Conservation (phyloP, 495 filamentous ascomycete species). For the Podospora didyma region DNA sequence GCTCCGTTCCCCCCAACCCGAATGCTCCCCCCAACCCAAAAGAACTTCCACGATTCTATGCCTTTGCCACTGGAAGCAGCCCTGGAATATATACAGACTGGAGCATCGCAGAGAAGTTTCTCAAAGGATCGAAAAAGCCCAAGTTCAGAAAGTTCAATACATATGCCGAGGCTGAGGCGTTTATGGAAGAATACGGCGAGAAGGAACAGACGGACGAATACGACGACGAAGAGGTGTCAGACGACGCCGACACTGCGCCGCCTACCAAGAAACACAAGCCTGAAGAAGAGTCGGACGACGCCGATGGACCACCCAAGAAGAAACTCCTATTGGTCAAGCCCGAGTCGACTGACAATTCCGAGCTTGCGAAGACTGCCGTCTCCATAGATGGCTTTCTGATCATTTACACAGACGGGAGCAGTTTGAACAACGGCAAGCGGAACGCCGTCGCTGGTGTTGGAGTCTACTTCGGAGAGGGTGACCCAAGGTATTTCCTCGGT, state of each 20-base stretch:
- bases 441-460: constrained; percentile 79
- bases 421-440: constrained; percentile 67
- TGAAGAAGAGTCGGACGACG: constrained; percentile 24
- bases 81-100: constrained; percentile 90
- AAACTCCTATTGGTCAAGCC: constrained; percentile 34
- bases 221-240: constrained; percentile 26
- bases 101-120: constrained; percentile 70
- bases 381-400: constrained; percentile 38
- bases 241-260: constrained; percentile 35
- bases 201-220: constrained; percentile 34
- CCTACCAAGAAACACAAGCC: too few relatives aligned
- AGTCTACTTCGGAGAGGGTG: constrained; percentile 76
- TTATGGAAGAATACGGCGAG: constrained; percentile 30
- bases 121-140: constrained; percentile 70
- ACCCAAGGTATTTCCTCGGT: constrained; percentile 53
- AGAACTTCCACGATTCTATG: constrained; percentile 86
- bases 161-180: constrained; percentile 64
- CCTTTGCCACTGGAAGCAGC: constrained; percentile 72
- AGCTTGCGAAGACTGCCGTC: constrained; percentile 52
- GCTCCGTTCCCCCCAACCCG: constrained; percentile 34
- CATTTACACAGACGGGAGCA: constrained; percentile 89
- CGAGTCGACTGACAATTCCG: constrained; percentile 42
- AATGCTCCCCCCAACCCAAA: constrained; percentile 30
- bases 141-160: constrained; percentile 80
- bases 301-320: background rate